These are phyloP conservation scores for Phytopythium aichiense DNA, from an alignment of 352 stramenopile species.

Conservation along the genomic window DNA sequence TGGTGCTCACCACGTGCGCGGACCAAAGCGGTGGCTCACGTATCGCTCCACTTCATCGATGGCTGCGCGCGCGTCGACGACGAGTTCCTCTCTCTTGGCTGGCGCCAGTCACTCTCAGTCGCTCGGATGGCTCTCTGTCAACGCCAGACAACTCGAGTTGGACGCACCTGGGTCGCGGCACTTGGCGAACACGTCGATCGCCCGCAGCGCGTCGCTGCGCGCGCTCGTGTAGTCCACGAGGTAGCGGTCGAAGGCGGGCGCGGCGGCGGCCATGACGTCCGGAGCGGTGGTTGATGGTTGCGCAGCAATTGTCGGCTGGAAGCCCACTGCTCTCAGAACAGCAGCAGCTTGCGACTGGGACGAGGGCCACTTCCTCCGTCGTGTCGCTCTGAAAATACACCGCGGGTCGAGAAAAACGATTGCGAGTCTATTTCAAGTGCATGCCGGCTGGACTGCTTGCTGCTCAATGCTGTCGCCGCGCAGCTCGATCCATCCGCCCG, in stretches of 20 bases:
- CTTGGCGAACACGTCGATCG: conserved; percentile 41
- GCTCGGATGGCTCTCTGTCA: neutral
- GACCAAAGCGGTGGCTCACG: conserved; percentile 15
- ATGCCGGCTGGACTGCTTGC: neutral
- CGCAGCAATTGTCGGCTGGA: neutral
- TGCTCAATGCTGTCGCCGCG: neutral
- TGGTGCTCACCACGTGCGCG: neutral
- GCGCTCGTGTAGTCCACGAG: conserved; percentile 46
- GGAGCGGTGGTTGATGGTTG: neutral
- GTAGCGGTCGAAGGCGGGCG: conserved; percentile 48
- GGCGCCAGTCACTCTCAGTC: neutral
- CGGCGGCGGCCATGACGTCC: neutral
- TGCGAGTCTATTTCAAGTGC: neutral
- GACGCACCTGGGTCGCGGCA: conserved; percentile 21
- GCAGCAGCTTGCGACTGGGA: neutral
- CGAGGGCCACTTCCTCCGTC: neutral
- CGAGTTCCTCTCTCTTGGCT: conserved; percentile 44
- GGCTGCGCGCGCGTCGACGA: conserved; percentile 35
- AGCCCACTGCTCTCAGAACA: neutral
- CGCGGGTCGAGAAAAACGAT: neutral
- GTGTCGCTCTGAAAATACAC: conserved; percentile 1
- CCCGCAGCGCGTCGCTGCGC: conserved; percentile 38
- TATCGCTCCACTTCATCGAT: conserved; percentile 78
- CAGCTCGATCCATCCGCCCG: neutral
- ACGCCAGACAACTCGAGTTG: neutral